These are phyloP conservation scores for Calamus simplicifolius DNA, from an alignment of 176 grass and related monocot species.

Conservation along the genomic window DNA sequence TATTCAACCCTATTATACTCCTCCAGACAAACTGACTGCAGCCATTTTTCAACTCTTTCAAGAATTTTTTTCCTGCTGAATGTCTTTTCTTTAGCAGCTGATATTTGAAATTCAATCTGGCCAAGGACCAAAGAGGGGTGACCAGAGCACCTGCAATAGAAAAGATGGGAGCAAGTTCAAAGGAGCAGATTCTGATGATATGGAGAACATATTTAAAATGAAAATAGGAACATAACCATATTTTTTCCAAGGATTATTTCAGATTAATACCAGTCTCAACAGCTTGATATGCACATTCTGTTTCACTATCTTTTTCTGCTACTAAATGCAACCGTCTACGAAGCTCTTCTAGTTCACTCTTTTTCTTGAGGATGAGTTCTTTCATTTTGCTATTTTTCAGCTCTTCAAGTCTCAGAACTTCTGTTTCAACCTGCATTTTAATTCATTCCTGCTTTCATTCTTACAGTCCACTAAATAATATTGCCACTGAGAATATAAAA, in stretches of 20 bases:
- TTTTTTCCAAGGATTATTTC: no score
- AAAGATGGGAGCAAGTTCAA: not conserved
- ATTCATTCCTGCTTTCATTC: no score
- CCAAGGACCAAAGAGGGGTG: slow-evolving; percentile 49
- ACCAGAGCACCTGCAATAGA: slow-evolving; percentile 20
- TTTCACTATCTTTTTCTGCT: slow-evolving; percentile 16
- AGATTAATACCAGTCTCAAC: slow-evolving; percentile 29
- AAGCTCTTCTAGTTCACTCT: slow-evolving; percentile 68
- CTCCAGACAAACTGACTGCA: slow-evolving; percentile 49
- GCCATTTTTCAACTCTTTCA: slow-evolving; percentile 62
- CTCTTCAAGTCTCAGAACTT: slow-evolving; percentile 70
- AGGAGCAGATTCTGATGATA: not conserved
- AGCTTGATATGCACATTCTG: slow-evolving; percentile 20
- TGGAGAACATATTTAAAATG: no score
- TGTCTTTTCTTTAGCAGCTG: slow-evolving; percentile 53
- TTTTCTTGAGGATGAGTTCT: slow-evolving; percentile 56
- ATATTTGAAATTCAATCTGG: slow-evolving; percentile 55
- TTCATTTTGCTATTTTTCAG: slow-evolving; percentile 74
- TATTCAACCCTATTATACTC: slow-evolving; percentile 53
- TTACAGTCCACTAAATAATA: no score
- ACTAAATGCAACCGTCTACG: slow-evolving; percentile 37
- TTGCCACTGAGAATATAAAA: no score
- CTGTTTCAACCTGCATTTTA: slow-evolving; percentile 48
- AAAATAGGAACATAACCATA: no score
- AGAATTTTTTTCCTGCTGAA: slow-evolving; percentile 74